Base-by-base conservation (phyloP, 2,329 filamentous ascomycete genomes). In the Ophiognomonia clavigignenti-juglandacearum region DNA sequence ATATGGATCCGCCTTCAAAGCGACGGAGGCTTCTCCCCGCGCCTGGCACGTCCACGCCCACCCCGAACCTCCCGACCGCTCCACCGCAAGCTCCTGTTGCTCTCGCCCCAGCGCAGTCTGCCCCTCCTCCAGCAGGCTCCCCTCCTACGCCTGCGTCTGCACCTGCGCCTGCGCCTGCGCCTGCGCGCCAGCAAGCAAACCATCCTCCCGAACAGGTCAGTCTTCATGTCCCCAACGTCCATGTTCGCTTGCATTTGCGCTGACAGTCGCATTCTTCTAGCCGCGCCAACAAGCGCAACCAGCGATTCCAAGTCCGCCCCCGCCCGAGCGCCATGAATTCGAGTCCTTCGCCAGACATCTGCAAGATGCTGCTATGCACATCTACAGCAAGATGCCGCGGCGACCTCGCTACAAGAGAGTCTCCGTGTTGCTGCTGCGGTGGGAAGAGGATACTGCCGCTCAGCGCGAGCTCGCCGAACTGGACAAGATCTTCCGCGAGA, bases 351-450 rank as follows among this genome's bases (percentile, higher is more conserved):
- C 80, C 50, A 74, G 80, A 39, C 81, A 85, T 65, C 72, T 85
- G 37, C 81, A 85, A 60, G 81, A 84, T 72, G 81, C 80, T 41
- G 80, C 81, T 54, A 82, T 83, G 74, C 70, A 82, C 57, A 82
- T 85, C 55, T 78, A 82, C 60, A 73, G 77, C 53, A 80, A 83
- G 63, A 78, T 77, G 38, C 77, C 82, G 58, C 73, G 72, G 48
- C 70, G 72, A 3, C 73, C 73, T 20, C 41, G 42, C 29, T 82
- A 85, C 54, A 72, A 67, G 16, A 74, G 72, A 47, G 79, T 80
- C 13, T 82, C 79, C 4, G 80, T 82, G 10, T 64, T 85, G 27
- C 63, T 85, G 40, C 56, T 85, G 50, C 71, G 76, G 46, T 85
- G 81, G 81, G 78, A 83, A 54, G 79, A 82, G 45, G 79, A 84